phyloP scores from a whole-genome alignment of 2,329 filamentous ascomycete genomes.

The Iodosphaeria phyllophila region DNA sequence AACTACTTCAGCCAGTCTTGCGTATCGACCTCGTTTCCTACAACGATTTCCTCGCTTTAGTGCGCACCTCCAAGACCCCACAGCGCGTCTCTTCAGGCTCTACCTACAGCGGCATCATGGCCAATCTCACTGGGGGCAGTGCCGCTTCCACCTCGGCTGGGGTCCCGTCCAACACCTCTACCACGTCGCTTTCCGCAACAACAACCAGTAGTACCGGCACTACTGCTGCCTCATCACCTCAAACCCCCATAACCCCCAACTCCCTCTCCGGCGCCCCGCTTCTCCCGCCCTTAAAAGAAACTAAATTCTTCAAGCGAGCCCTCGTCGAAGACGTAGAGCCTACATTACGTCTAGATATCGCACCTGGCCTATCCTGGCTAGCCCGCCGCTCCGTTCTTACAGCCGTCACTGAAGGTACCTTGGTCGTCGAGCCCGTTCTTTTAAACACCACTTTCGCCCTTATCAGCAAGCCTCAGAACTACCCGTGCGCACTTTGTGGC shows the following conservation, averaged over 20 bases:
- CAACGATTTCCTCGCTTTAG: constrained; percentile 66
- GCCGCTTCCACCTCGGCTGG: constrained; percentile 21
- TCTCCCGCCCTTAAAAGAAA: constrained; percentile 60
- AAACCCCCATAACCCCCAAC: constrained; percentile 32
- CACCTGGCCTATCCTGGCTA: constrained; percentile 85
- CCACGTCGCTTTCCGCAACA: constrained; percentile 37
- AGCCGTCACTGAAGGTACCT: constrained; percentile 65
- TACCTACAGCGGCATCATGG: no score
- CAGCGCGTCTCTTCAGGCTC: constrained; percentile 58
- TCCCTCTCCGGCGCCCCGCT: constrained; percentile 19
- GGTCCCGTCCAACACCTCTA: constrained; percentile 40
- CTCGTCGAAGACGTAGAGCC: constrained; percentile 87
- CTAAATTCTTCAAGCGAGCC: constrained; percentile 82
- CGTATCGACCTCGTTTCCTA: constrained; percentile 67
- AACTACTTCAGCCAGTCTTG: constrained; percentile 68
- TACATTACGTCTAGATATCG: constrained; percentile 72
- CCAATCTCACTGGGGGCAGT: no score
- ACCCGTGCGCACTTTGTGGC: constrained; percentile 75
- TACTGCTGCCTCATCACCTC: constrained; percentile 31
- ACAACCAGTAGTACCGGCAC: constrained; percentile 23
- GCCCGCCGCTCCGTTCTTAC: constrained; percentile 69
- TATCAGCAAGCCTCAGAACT: constrained; percentile 32
- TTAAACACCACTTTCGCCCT: constrained; percentile 30
- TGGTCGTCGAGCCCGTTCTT: constrained; percentile 80
- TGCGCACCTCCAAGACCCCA: constrained; percentile 44